phyloP scores from a whole-genome alignment of 805 yeast species.

The Sugiyamaella americana region DNA sequence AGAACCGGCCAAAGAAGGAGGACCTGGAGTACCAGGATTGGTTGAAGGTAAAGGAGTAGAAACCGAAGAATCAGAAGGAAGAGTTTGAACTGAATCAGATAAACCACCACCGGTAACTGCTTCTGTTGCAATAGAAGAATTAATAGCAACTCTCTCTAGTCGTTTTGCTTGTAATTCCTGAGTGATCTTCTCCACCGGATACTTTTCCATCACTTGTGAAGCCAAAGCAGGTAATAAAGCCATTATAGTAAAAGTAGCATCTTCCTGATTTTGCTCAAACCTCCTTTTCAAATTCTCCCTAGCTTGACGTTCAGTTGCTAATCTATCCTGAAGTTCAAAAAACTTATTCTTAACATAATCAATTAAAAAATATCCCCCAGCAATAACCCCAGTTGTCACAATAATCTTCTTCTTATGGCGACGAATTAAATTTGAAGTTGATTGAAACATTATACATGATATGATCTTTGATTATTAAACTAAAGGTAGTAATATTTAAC shows the following conservation, averaged over 20 bases:
- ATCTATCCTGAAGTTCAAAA: conserved; percentile 43
- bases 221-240: conserved; percentile 75
- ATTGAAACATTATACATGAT: conserved; percentile 25
- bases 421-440: conserved; percentile 34
- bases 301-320: conserved; percentile 53
- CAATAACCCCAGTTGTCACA: conserved; percentile 40
- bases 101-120: conserved; percentile 2
- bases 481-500: no score
- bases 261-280: conserved; percentile 87
- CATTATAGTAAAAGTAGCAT: conserved; percentile 75
- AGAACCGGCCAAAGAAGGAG: neutral
- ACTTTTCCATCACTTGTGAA: conserved; percentile 51
- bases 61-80: conserved; percentile 8
- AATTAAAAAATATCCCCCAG: conserved; percentile 40
- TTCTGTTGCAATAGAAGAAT: neutral
- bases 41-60: conserved; percentile 1
- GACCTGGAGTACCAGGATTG: no score
- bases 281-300: conserved; percentile 69
- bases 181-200: conserved; percentile 71
- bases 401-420: conserved; percentile 43
- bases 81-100: conserved; percentile 14
- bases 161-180: conserved; percentile 61
- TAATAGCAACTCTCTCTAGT: conserved; percentile 10
- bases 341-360: conserved; percentile 42
- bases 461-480: no score